Base-by-base conservation (phyloP, 257 asterid genomes). In the Verbena officinalis region DNA sequence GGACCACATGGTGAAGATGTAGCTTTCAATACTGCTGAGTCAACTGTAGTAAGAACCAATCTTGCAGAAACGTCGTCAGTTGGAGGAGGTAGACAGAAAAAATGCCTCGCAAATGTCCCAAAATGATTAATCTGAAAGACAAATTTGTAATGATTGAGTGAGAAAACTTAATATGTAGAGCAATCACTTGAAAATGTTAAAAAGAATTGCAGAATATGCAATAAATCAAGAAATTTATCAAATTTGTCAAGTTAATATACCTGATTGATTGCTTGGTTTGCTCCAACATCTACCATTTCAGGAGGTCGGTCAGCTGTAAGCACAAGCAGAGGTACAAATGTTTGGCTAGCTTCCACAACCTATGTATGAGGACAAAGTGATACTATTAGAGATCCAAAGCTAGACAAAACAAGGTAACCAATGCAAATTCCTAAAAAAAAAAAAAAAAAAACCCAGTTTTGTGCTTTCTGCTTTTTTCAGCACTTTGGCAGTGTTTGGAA, bases 291-390 rank as follows among this genome's bases (percentile, higher is more conserved):
- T 50, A 83, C 84, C 60, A 94, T 81, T 79, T 94, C 99, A 0
- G 95, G 89, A 72, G 99, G 99, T 54, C 99, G 99, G 58, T 94
- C 99, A 43, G 97, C 99, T 12, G 99, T 84, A 43, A 94, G 97
- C 67, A 90, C 71, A 56, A 94, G 62, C 76, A 94, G 76, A 6
- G 97, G 99, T 31, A 90, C 83, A 81, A 88, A 94, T 70, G 81
- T 89, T 80, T 94, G 95, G 75, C 99, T 84, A 36, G 99, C 99
- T 84, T 90, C 99, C 59, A 94, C 99, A 57, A 94, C 95, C 99
- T 94, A 70, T 65, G 66, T 30, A 73, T 69, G 39, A 59, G 45
- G 51, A 70, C 24, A 53, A 48, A 62, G 20, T 43, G 14, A 59
- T 31, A 36, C 53, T 11, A 55, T 62, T 62, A 61, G 34, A 42